Percentiles rank a stretch among this genome's conserved stretches.
These are phyloP conservation scores for Phytophthora hibernalis DNA, from an alignment of 352 stramenopile species.

Conservation along the genomic window DNA sequence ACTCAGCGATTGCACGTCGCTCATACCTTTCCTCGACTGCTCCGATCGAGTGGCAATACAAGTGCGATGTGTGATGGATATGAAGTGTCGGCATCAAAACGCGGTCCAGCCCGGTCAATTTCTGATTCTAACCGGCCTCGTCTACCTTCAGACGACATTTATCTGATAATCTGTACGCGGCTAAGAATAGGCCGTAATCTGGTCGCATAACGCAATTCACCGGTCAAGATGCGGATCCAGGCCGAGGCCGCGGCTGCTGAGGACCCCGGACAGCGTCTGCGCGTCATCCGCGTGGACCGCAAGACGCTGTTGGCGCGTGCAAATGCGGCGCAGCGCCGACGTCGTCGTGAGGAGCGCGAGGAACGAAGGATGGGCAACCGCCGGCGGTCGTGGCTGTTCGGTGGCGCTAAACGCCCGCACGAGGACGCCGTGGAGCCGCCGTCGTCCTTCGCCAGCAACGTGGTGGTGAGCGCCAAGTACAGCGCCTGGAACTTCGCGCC, in stretches of 20 bases:
- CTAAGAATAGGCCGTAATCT: slow-evolving; percentile 15
- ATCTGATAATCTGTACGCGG: slow-evolving; percentile 12
- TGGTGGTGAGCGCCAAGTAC: slow-evolving; percentile 87
- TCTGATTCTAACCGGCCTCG: slow-evolving; percentile 27
- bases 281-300: slow-evolving; percentile 57
- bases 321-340: slow-evolving; percentile 25
- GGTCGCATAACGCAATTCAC: slow-evolving; percentile 22
- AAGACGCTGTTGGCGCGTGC: slow-evolving; percentile 35
- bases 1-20: slow-evolving; percentile 53
- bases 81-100: slow-evolving; percentile 11
- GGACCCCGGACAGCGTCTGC: slow-evolving; percentile 22
- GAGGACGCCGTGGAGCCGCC: slow-evolving; percentile 30
- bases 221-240: slow-evolving; percentile 30
- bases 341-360: slow-evolving; percentile 32
- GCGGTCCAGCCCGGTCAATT: slow-evolving; percentile 15
- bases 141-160: slow-evolving; percentile 14
- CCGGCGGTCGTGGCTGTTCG: slow-evolving; percentile 36
- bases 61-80: slow-evolving; percentile 37
- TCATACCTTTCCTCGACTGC: slow-evolving; percentile 38
- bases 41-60: slow-evolving; percentile 18
- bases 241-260: slow-evolving; percentile 19
- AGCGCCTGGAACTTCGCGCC: slow-evolving; percentile 79
- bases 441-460: slow-evolving; percentile 65
- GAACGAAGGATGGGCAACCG: slow-evolving; percentile 24
- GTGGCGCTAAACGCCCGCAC: slow-evolving; percentile 11